Base-by-base conservation (phyloP, 352 stramenopile genomes). In the Thalassiosira exigua region DNA sequence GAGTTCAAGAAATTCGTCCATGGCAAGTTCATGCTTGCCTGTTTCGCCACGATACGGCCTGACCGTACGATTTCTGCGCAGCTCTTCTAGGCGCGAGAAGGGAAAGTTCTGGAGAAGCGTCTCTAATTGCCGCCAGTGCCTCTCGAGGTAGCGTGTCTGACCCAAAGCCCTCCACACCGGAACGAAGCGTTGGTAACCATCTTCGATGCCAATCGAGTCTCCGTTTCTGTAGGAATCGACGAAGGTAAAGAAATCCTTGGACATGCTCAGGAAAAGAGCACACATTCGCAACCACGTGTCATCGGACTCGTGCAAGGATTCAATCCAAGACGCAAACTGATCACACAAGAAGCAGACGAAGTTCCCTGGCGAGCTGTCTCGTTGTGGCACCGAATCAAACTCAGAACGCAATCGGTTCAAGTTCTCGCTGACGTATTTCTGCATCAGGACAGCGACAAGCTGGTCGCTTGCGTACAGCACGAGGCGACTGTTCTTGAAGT, bases 71-170 rank as follows among this genome's bases (percentile, higher is more conserved):
- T 41, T 61, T 9, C 19, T 11, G 14, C 46, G 42, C 9, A 60
- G 46, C 27, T 33, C 17, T 32, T 62, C 41, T 5, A 71, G 24
- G 14, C 5, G 22, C 3, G 4, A 60, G 62, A 39, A 62, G 17
- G 27, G 11, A 29, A 51, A 52, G 32, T 48, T 14, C n/a, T 24
- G 19, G 32, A 62, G 59, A 11, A 70, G 29, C 48, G 57, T 30
- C 26, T 70, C 61, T 17, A 44, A 17, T 21, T 70, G 61, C 26
- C 51, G 29, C 62, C 62, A 71, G n/a, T 52, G 26, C 2, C 62
- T 5, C 33, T 71, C 46, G 2, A 51, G 27, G 17, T 71, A 62
- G 3, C 50, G 62, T 7, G 46, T 11, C 22, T 71, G 62, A 7
- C 48, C 29, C 1, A 71, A 19, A 22, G 48, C 62, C 19, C 62